Conservation (phyloP, 169 alveolate genomes). For the Eimeria sp. region DNA sequence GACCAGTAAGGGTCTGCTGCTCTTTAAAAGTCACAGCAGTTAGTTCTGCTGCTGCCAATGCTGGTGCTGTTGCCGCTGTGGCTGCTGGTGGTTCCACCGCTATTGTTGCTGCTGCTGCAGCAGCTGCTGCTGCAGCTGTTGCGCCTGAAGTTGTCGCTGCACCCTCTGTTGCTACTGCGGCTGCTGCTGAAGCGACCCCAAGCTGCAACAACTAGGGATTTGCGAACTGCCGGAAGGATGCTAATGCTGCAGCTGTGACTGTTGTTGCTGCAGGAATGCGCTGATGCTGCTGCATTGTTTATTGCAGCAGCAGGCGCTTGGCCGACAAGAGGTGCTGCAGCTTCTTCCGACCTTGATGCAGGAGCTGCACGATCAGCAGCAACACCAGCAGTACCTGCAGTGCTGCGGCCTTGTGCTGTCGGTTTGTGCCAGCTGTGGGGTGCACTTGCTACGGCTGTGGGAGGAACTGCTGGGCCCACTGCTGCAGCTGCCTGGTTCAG, state of each 20-base stretch:
- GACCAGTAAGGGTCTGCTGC: conserved; percentile 19
- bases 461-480: conserved; percentile 56
- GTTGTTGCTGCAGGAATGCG: conserved; percentile 47
- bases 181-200: not conserved
- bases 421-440: conserved; percentile 44
- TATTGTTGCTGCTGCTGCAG: not conserved
- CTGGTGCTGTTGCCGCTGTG: not conserved
- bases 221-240: not conserved
- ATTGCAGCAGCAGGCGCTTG: conserved; percentile 68
- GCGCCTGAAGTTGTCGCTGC: not conserved
- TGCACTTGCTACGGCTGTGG: conserved; percentile 48
- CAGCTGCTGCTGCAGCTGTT: not conserved
- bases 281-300: conserved; percentile 45
- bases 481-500: conserved; percentile 27
- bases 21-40: not conserved
- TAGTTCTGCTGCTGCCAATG: not conserved
- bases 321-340: conserved; percentile 21
- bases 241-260: not conserved
- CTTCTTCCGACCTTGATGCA: conserved; percentile 49
- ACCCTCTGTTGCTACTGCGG: not conserved
- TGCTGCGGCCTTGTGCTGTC: conserved; percentile 53
- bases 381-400: conserved; percentile 47
- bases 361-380: conserved; percentile 38
- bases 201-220: not conserved
- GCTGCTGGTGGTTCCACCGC: not conserved